These are phyloP conservation scores for Umbelopsis vinacea DNA, from an alignment of 192 early-diverging fungal genomes.

Conservation along the genomic window DNA sequence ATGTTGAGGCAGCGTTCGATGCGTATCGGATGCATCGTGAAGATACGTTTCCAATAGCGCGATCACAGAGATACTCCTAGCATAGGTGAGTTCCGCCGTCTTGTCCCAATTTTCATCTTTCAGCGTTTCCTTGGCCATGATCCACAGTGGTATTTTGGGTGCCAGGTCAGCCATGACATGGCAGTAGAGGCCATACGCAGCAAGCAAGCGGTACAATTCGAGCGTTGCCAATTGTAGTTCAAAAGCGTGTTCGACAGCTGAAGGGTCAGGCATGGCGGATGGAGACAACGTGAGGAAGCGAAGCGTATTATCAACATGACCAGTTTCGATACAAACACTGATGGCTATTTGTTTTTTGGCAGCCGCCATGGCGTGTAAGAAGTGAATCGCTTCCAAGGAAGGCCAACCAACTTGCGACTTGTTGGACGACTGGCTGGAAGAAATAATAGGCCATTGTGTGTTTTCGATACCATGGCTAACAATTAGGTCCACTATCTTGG, in stretches of 20 bases:
- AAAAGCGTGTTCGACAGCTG: constrained; percentile 28
- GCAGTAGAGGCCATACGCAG: constrained; percentile 57
- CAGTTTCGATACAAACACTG: constrained; percentile 38
- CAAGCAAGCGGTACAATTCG: constrained; percentile 45
- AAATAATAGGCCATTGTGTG: constrained; percentile 51
- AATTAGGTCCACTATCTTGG: constrained; percentile 49
- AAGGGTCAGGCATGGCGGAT: constrained; percentile 12
- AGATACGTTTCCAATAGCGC: constrained; percentile 39
- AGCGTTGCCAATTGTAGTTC: constrained; percentile 45
- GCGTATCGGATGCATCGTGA: constrained; percentile 49
- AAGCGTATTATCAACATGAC: constrained; percentile 45
- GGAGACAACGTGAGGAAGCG: constrained; percentile 52
- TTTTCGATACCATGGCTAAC: constrained; percentile 37
- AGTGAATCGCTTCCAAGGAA: constrained; percentile 31
- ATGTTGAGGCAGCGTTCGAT: constrained; percentile 50
- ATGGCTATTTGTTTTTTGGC: constrained; percentile 48
- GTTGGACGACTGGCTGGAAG: constrained; percentile 9
- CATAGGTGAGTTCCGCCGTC: background rate
- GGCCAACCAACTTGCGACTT: constrained; percentile 19
- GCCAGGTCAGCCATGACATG: constrained; percentile 48
- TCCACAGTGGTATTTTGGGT: constrained; percentile 35
- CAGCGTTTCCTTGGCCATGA: constrained; percentile 20
- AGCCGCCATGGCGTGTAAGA: constrained; percentile 45
- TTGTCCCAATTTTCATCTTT: background rate
- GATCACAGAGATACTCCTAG: constrained; percentile 34